Conservation (phyloP, 2,329 filamentous ascomycete species). For the Botrytis paeoniae region DNA sequence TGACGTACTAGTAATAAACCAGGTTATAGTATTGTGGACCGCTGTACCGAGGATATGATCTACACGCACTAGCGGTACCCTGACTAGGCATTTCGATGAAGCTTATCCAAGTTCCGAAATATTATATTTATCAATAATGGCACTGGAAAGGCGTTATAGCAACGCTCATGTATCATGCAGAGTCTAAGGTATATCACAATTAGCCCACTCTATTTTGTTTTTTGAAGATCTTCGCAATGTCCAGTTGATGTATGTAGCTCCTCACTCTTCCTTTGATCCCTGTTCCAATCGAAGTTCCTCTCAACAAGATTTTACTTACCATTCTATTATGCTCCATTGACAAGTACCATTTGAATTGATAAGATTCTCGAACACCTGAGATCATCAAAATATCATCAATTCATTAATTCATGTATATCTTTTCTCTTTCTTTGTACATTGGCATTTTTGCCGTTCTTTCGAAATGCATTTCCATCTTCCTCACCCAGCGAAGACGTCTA, state of each 20-base stretch:
- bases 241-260: not conserved
- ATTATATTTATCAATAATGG: not conserved
- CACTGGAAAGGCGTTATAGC: not conserved
- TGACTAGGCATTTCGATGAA: not conserved
- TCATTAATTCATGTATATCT: constrained; percentile 6
- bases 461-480: not conserved
- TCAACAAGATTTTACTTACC: not conserved
- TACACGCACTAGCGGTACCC: not conserved
- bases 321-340: not conserved
- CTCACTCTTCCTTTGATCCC: not conserved
- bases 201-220: too few species aligned
- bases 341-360: not conserved
- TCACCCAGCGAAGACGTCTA: not conserved
- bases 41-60: not conserved
- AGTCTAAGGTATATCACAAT: not conserved
- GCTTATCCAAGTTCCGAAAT: not conserved
- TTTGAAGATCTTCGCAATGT: not conserved
- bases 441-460: not conserved
- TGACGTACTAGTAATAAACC: not conserved
- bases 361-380: not conserved
- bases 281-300: not conserved
- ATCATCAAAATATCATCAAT: not conserved
- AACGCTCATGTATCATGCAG: not conserved
- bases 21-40: not conserved
- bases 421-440: constrained; percentile 1